Conservation (phyloP, 2,329 filamentous ascomycete genomes). For the Aureobasidium lini region DNA sequence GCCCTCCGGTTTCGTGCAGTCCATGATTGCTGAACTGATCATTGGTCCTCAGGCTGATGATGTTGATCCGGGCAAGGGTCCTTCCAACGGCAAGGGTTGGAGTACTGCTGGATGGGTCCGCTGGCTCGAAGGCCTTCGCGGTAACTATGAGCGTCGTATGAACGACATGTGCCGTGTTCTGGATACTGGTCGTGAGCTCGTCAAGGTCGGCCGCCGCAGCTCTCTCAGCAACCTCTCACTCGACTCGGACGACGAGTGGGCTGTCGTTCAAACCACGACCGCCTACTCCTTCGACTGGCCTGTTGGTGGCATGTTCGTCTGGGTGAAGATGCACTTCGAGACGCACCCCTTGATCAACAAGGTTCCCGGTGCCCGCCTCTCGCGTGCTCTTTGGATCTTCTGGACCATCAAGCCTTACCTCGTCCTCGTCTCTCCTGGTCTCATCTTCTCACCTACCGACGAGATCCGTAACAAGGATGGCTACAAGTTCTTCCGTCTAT, state of each 20-base stretch:
- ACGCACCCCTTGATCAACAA: slow-evolving; percentile 60
- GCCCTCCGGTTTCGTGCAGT: slow-evolving; percentile 83
- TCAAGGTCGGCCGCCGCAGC: slow-evolving; percentile 51
- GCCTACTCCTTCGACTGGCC: slow-evolving; percentile 75
- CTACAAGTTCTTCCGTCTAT: slow-evolving; percentile 69
- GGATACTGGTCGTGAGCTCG: slow-evolving; percentile 57
- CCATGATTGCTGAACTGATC: slow-evolving; percentile 68
- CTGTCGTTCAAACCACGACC: slow-evolving; percentile 64
- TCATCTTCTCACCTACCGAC: slow-evolving; percentile 63
- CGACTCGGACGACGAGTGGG: slow-evolving; percentile 53
- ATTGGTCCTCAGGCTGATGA: slow-evolving; percentile 55
- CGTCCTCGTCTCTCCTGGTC: slow-evolving; percentile 63
- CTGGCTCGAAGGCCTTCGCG: slow-evolving; percentile 80
- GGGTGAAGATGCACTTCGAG: slow-evolving; percentile 66
- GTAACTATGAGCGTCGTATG: slow-evolving; percentile 81
- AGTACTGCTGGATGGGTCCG: slow-evolving; percentile 78
- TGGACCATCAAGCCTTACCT: slow-evolving; percentile 62
- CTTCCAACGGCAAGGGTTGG: slow-evolving; percentile 56
- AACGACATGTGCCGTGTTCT: slow-evolving; percentile 66
- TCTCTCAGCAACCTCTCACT: slow-evolving; percentile 29
- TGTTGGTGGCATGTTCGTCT: slow-evolving; percentile 86
- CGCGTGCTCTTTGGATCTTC: slow-evolving; percentile 61
- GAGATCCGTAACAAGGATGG: slow-evolving; percentile 51
- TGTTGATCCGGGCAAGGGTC: slow-evolving; percentile 32
- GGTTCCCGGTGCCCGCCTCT: slow-evolving; percentile 48